Conservation (phyloP, 352 stramenopile genomes). For the Phytophthora pseudosyringae region DNA sequence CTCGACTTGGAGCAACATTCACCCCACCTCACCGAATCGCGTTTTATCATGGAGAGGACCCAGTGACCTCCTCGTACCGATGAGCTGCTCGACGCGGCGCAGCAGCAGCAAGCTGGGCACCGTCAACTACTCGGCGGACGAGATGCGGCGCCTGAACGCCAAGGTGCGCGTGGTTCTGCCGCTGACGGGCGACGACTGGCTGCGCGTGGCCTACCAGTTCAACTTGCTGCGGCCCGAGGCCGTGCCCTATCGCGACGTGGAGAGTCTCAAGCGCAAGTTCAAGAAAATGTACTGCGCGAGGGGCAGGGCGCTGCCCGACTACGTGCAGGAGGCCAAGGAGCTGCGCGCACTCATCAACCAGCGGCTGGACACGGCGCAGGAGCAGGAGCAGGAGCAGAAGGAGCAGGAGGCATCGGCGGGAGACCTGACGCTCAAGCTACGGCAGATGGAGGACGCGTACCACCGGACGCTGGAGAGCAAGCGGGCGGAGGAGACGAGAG, state of each 20-base stretch:
- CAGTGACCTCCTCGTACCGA: too few relatives aligned
- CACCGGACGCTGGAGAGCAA: neutral
- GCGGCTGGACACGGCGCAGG: neutral
- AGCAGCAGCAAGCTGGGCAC: conserved; percentile 7
- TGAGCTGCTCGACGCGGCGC: neutral
- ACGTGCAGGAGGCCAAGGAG: conserved; percentile 4
- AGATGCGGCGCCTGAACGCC: conserved; percentile 70
- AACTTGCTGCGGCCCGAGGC: conserved; percentile 45
- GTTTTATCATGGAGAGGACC: too few relatives aligned
- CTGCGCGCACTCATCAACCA: neutral
- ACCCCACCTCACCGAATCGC: neutral
- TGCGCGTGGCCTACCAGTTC: conserved; percentile 71
- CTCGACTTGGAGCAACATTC: too few relatives aligned
- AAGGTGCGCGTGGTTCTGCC: conserved; percentile 66
- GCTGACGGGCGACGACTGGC: conserved; percentile 56
- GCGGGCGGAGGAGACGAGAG: neutral
- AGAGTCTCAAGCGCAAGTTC: conserved; percentile 65
- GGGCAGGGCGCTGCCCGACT: conserved; percentile 3
- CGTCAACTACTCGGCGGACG: conserved; percentile 66
- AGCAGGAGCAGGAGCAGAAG: neutral
- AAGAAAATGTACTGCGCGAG: conserved; percentile 73
- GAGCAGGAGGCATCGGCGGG: neutral
- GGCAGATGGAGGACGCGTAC: conserved; percentile 8
- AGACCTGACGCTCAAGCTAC: neutral
- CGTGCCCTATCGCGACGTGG: conserved; percentile 1